Percentiles rank a stretch among this genome's conserved stretches.
Conservation (phyloP, 371 early-diverging fungal genomes). For the Mortierella polycephala region DNA sequence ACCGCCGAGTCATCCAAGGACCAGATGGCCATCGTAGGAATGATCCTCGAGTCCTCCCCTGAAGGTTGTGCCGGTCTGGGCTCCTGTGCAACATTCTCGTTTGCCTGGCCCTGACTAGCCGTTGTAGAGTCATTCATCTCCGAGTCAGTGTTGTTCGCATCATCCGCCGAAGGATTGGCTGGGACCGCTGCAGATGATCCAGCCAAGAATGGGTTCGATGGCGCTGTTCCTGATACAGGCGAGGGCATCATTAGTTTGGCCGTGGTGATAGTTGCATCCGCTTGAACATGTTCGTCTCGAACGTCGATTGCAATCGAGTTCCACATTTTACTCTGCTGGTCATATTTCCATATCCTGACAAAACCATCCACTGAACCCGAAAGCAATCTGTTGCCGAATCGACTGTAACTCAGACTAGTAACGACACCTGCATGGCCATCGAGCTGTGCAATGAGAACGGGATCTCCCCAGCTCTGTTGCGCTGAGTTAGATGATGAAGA, state of each 20-base stretch:
- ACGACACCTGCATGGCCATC: slow-evolving; percentile 81
- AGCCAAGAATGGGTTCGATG: slow-evolving; percentile 20
- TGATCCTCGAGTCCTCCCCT: slow-evolving; percentile 38
- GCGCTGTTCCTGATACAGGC: slow-evolving; percentile 13
- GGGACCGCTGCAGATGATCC: not conserved
- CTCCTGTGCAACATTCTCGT: slow-evolving; percentile 5
- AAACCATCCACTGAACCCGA: slow-evolving; percentile 78
- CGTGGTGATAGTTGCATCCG: slow-evolving; percentile 48
- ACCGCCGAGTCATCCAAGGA: slow-evolving; percentile 69
- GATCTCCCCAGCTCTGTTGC: slow-evolving; percentile 59
- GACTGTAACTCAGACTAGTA: slow-evolving; percentile 82
- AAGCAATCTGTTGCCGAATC: slow-evolving; percentile 75
- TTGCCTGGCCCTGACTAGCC: slow-evolving; percentile 9
- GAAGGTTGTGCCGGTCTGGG: slow-evolving; percentile 3
- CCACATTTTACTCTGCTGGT: slow-evolving; percentile 55
- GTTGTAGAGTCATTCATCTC: slow-evolving; percentile 31
- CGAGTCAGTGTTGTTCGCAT: slow-evolving; percentile 33
- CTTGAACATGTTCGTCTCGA: slow-evolving; percentile 43
- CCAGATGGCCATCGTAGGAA: slow-evolving; percentile 61
- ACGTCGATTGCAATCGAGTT: slow-evolving; percentile 50
- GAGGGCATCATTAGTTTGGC: slow-evolving; percentile 47
- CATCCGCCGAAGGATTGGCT: slow-evolving; percentile 7
- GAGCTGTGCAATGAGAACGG: slow-evolving; percentile 72
- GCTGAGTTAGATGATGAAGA: slow-evolving; percentile 57
- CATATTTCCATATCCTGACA: slow-evolving; percentile 65